A percentile compares a stretch with the other conserved stretches of the same genome.
phyloP scores from a whole-genome alignment of 1,284 basidiomycete genomes.

The Cerioporus squamosus region DNA sequence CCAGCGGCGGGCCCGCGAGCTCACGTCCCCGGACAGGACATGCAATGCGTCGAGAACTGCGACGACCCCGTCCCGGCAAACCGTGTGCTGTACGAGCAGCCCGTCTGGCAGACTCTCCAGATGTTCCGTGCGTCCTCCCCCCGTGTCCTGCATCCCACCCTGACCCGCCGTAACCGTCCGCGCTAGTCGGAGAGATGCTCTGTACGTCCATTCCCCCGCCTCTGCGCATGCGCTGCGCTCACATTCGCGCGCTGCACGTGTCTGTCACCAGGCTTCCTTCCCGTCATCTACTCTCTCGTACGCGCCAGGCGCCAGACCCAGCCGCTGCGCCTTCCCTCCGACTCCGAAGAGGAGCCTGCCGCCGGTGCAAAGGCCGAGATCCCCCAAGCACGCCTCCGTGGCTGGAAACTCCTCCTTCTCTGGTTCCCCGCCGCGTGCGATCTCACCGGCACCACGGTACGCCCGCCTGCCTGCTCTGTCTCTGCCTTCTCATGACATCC shows the following conservation, averaged over 20 bases:
- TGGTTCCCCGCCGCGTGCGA: slow-evolving; percentile 91
- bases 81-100: slow-evolving; percentile 85
- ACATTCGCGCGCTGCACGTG: slow-evolving; percentile 33
- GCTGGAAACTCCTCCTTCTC: slow-evolving; percentile 75
- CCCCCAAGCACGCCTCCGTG: slow-evolving; percentile 52
- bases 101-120: slow-evolving; percentile 93
- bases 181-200: slow-evolving; percentile 86
- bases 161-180: slow-evolving; percentile 39
- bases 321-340: slow-evolving; percentile 60
- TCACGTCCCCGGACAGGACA: slow-evolving; percentile 61
- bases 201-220: slow-evolving; percentile 58
- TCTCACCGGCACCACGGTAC: slow-evolving; percentile 85
- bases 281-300: slow-evolving; percentile 75
- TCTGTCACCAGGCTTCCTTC: slow-evolving; percentile 70
- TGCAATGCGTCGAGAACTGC: slow-evolving; percentile 96
- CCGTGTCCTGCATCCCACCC: slow-evolving; percentile 24
- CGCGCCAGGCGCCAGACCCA: slow-evolving; percentile 48
- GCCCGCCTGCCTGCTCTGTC: slow-evolving; percentile 28
- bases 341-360: slow-evolving; percentile 47
- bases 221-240: slow-evolving; percentile 14
- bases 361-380: slow-evolving; percentile 29
- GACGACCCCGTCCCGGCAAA: slow-evolving; percentile 54
- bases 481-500: slow-evolving; percentile 15
- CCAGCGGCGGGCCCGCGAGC: slow-evolving; percentile 16
- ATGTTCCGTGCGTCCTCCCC: slow-evolving; percentile 77